Evolutionary conservation across 2,329 filamentous ascomycete species (phyloP), one percentile per base, ranked within the genome.

Genomic region (Alternaria sp.): DNA sequence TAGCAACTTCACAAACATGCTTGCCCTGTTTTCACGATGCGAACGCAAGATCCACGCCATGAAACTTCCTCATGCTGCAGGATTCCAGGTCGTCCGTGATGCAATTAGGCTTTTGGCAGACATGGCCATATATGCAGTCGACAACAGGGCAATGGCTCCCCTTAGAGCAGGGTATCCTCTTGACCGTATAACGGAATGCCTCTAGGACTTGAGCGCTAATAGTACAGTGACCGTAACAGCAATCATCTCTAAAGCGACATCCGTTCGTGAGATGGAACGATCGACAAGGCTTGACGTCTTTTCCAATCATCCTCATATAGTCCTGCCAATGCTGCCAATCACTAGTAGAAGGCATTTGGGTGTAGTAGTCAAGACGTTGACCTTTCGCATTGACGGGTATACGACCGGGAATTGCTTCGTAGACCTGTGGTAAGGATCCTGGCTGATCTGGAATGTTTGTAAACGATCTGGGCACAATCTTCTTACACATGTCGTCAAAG

Each of bases 121-220:
- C 4, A 25, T 25, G 22, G 22, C 22, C 22, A 25, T 25, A 25
- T 0, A 25, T 1, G 22, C 22, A 25, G 22, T 22, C 4, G 22
- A 5, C 1, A 1, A 25, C 1, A 25, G 0, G 22, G 22, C 22
- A 25, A 6, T 25, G 22, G 22, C 22, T 25, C 5, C 22, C 22
- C 22, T 0, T 25, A 25, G 0, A 0, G 22, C 22, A 25, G 6
- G 22, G 22, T 0, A 6, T 25, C 5, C 22, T 0, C 22, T 6
- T 25, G 22, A 5, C 0, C 0, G 22, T 25, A 6, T 25, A 25
- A 5, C 5, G 22, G 0, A 25, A 25, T 25, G 22, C 1, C 22
- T 25, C 5, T 25, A 25, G 4, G 22, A 25, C 22, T 25, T 25
- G 22, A 6, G 22, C 0, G 22, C 22, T 25, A 5, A 25, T 25